Evolutionary conservation across 2,329 filamentous ascomycete genomes (phyloP).

Genomic region (Phyllosticta citribraziliensis): DNA sequence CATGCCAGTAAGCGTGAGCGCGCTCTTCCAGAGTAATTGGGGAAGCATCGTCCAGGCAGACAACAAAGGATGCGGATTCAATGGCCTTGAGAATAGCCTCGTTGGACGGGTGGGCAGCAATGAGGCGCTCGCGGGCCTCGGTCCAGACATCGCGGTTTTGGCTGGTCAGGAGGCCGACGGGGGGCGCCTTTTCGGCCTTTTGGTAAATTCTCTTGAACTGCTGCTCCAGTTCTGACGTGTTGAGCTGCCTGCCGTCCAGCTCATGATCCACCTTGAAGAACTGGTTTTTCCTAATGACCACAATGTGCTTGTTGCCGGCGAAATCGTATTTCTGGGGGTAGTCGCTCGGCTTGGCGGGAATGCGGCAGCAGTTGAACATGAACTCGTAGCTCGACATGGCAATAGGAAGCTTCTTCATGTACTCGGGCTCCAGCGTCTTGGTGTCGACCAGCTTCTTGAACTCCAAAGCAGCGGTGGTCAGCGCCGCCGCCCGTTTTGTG

Average conservation of each 20-base stretch:
- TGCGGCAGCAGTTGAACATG: constrained; percentile 94
- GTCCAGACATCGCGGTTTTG: constrained; percentile 93
- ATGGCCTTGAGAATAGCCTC: constrained; percentile 67
- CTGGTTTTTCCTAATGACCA: constrained; percentile 89
- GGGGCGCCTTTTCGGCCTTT: constrained; percentile 58
- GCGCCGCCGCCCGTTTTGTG: constrained; percentile 83
- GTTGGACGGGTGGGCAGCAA: constrained; percentile 71
- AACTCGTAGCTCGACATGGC: constrained; percentile 98
- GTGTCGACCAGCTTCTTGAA: constrained; percentile 90
- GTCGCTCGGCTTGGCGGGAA: constrained; percentile 74
- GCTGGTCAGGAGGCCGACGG: constrained; percentile 76
- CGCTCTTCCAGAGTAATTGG: constrained; percentile 94
- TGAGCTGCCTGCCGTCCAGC: constrained; percentile 74
- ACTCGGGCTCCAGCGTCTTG: constrained; percentile 83
- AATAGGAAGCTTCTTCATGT: constrained; percentile 95
- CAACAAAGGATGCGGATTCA: constrained; percentile 79
- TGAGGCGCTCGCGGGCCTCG: constrained; percentile 63
- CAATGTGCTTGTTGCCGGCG: constrained; percentile 72
- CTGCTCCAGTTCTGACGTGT: constrained; percentile 76
- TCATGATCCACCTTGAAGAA: constrained; percentile 90
- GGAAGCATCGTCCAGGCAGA: constrained; percentile 85
- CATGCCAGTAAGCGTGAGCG: constrained; percentile 95
- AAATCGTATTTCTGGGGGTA: constrained; percentile 71
- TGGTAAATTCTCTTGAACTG: constrained; percentile 83
- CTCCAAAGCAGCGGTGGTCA: constrained; percentile 74